These are phyloP conservation scores for Lepidopterella palustris DNA, from an alignment of 495 filamentous ascomycete species.

Conservation along the genomic window DNA sequence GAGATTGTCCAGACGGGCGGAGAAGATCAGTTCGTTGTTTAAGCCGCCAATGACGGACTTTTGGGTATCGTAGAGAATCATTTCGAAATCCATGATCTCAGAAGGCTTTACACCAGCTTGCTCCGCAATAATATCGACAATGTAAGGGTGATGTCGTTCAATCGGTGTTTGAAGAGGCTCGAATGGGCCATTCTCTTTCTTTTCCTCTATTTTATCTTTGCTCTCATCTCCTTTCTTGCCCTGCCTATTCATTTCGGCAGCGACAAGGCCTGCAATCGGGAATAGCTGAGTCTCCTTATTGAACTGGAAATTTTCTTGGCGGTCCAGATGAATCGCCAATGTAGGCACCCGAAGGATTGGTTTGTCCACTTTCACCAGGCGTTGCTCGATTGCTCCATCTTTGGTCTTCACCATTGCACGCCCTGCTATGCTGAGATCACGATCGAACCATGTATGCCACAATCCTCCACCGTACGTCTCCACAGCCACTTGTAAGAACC, in stretches of 20 bases:
- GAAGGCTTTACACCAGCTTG: conserved; percentile 61
- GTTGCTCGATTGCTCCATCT: conserved; percentile 71
- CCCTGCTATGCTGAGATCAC: conserved; percentile 86
- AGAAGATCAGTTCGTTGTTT: conserved; percentile 91
- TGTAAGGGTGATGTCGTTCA: conserved; percentile 81
- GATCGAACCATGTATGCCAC: conserved; percentile 87
- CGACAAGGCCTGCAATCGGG: conserved; percentile 81
- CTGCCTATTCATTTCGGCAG: conserved; percentile 77
- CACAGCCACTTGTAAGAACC: conserved; percentile 93
- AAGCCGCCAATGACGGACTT: conserved; percentile 81
- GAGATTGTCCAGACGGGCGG: conserved; percentile 85
- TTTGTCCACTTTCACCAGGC: conserved; percentile 81
- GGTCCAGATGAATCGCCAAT: conserved; percentile 87
- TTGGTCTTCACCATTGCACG: conserved; percentile 71
- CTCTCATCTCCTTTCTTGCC: conserved; percentile 38
- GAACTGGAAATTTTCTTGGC: conserved; percentile 75
- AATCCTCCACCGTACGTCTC: conserved; percentile 93
- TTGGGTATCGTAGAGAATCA: conserved; percentile 93
- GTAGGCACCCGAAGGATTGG: conserved; percentile 90
- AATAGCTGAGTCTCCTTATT: conserved; percentile 96
- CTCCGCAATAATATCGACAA: conserved; percentile 79
- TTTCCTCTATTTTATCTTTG: conserved; percentile 42
- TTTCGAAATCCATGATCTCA: conserved; percentile 87
- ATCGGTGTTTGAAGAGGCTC: conserved; percentile 66
- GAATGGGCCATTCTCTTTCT: conserved; percentile 39